Evolutionary conservation across 1,284 basidiomycete species (phyloP), one percentile per base, ranked within the genome.

Genomic region (Apiotrichum veenhuisii): DNA sequence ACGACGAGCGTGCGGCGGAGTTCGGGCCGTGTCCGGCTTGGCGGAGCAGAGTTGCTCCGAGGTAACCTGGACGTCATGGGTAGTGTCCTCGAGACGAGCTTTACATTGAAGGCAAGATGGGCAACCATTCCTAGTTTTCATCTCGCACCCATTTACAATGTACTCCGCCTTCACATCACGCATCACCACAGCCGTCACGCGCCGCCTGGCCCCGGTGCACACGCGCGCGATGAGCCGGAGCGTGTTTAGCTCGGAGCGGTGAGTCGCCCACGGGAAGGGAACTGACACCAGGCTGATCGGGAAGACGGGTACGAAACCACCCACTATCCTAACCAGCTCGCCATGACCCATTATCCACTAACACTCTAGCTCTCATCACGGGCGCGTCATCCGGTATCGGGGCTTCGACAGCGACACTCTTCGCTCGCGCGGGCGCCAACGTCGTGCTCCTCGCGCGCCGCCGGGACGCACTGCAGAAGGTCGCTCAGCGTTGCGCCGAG

Each of bases 371-470:
- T 36, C 71, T 76, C 30, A 70, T 76, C 50, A 74, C 72, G 30
- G 74, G 74, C 11, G 71, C 74, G 1, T 71, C 69, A 11, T 68
- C 68, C 18, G 74, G 74, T 36, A 76, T 76, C 48, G 74, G 74
- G 8, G 74, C 74, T 1, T 62, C 72, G 2, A 74, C 74, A 0
- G 72, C 74, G 14, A 40, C 61, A 40, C 68, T 76, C 12, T 76
- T 73, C 58, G 66, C 71, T 22, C 66, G 66, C 43, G 55, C 67
- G 18, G 74, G 74, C 10, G 55, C 64, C 43, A 74, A 74, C 58
- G 54, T 76, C 44, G 58, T 76, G 49, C 65, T 76, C 36, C 60
- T 72, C 18, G 74, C 74, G 20, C 61, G 74, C 42, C 63, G 74
- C 18, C 62, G 56, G 12, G 67, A 68, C 18, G 70, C 69, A 53